Conservation (phyloP, 129 eudicot species). For the Centella asiatica region DNA sequence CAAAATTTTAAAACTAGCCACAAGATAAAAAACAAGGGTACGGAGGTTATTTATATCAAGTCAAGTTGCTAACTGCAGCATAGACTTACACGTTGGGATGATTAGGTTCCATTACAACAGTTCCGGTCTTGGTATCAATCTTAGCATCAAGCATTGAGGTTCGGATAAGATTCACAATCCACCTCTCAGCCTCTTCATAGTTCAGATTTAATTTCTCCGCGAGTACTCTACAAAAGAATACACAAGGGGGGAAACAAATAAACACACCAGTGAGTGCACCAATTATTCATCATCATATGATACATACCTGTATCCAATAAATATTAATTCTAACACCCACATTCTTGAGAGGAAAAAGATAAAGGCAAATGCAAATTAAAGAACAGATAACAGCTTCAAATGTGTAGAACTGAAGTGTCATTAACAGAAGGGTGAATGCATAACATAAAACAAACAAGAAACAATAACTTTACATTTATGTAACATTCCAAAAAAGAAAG, state of each 20-base stretch:
- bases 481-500: too few species aligned
- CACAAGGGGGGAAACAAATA: too few species aligned
- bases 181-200: constrained; percentile 93
- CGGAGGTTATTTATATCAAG: neutral
- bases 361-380: too few species aligned
- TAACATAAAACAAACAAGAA: too few species aligned
- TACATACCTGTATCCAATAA: too few species aligned
- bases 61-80: neutral
- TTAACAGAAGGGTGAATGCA: too few species aligned
- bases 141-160: constrained; percentile 92
- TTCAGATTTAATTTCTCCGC: constrained; percentile 87
- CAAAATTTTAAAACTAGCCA: neutral
- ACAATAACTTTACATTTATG: too few species aligned
- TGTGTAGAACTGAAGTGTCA: too few species aligned
- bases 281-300: too few species aligned
- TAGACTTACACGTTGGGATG: constrained; percentile 83
- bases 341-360: too few species aligned
- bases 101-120: constrained; percentile 82
- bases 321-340: too few species aligned
- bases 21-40: neutral
- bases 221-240: constrained; percentile 54
- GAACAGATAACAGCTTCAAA: too few species aligned
- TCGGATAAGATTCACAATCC: constrained; percentile 89
- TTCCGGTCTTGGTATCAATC: constrained; percentile 75
- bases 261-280: neutral